Conservation (phyloP, 805 yeast species). For the Nakazawaea peltata region DNA sequence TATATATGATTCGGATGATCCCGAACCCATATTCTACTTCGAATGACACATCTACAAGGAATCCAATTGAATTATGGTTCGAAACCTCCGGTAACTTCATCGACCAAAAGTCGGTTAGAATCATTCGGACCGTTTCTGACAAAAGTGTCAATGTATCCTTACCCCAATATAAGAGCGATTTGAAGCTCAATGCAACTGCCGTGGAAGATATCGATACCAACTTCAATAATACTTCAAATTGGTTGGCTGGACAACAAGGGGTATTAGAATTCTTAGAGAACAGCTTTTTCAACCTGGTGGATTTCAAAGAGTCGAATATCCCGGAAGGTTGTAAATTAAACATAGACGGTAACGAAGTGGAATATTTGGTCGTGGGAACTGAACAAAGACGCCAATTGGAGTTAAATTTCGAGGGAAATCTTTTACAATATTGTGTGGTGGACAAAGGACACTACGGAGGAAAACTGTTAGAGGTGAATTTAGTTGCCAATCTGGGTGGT, state of each 20-base stretch:
- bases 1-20: constrained; percentile 20
- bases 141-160: constrained; percentile 2
- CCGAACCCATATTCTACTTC: constrained; percentile 23
- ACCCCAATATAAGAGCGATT: constrained; percentile 6
- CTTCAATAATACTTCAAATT: constrained; percentile 16
- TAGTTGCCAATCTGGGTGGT: constrained; percentile 22
- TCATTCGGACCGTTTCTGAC: constrained; percentile 1
- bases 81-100: constrained; percentile 13
- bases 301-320: constrained; percentile 6
- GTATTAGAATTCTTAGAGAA: constrained; percentile 27
- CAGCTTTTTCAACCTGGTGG: constrained; percentile 1
- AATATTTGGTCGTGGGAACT: constrained; percentile 7
- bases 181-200: constrained; percentile 2
- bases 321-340: constrained; percentile 1
- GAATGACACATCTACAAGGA: constrained; percentile 16
- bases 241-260: constrained; percentile 35
- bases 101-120: constrained; percentile 4
- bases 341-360: constrained; percentile 2
- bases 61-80: constrained; percentile 24
- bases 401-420: constrained; percentile 18
- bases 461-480: constrained; percentile 27
- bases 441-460: constrained; percentile 39
- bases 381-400: constrained; percentile 23
- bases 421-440: constrained; percentile 27
- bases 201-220: constrained; percentile 6